A percentile compares a stretch with the other conserved stretches of the same genome.
These are phyloP conservation scores for Fusarium robinianum DNA, from an alignment of 2,329 filamentous ascomycete genomes.

Conservation along the genomic window DNA sequence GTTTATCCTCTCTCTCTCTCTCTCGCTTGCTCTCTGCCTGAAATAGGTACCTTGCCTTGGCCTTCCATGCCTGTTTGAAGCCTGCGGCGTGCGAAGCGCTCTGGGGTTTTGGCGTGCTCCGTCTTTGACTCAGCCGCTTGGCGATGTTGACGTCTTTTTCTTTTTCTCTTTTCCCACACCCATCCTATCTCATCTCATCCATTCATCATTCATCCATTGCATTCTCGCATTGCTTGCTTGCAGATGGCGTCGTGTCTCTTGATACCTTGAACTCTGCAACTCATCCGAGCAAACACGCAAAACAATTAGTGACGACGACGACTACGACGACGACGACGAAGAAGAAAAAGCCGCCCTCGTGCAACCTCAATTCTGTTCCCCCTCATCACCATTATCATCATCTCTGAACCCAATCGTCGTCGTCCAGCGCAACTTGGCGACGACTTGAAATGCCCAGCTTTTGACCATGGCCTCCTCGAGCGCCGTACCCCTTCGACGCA, in stretches of 20 bases:
- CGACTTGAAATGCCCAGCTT: conserved; percentile 10
- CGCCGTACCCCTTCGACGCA: conserved; percentile 32
- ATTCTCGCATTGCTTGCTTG: no score
- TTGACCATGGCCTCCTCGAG: conserved; percentile 30
- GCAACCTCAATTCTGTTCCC: neutral
- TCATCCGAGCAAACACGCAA: no score
- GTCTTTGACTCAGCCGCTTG: neutral
- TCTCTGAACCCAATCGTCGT: neutral
- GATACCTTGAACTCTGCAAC: no score
- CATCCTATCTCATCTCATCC: neutral
- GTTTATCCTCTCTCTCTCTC: no score
- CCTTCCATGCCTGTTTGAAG: conserved; percentile 16
- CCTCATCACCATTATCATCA: conserved; percentile 5
- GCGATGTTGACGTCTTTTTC: neutral
- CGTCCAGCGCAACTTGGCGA: neutral
- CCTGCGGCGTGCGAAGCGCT: neutral
- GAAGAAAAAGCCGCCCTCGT: no score
- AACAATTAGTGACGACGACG: no score
- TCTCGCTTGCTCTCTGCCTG: no score
- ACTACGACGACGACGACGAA: no score
- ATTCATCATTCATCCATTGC: no score
- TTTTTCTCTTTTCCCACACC: conserved; percentile 3
- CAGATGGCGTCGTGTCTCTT: no score
- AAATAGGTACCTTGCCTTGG: neutral
- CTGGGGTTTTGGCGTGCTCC: neutral